Evolutionary conservation across 805 yeast species (phyloP).

Genomic region (Yamadazyma insecticola): DNA sequence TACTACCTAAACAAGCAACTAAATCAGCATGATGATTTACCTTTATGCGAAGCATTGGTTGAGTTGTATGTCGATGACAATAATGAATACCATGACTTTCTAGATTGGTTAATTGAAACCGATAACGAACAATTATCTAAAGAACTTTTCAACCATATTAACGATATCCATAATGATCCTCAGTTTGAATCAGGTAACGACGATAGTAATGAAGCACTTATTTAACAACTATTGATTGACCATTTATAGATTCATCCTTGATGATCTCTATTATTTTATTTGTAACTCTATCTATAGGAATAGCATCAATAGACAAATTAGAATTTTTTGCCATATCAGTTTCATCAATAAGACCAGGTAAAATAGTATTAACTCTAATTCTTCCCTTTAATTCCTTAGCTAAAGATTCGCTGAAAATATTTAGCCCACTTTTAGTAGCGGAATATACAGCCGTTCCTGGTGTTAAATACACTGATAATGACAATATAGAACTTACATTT

Average conservation of each 20-base stretch:
- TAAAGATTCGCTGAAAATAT: conserved; percentile 55
- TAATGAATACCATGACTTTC: too few species aligned
- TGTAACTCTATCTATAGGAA: conserved; percentile 25
- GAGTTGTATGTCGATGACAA: too few species aligned
- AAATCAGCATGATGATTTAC: too few species aligned
- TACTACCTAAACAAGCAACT: too few species aligned
- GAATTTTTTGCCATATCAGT: conserved; percentile 59
- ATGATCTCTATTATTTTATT: conserved; percentile 18
- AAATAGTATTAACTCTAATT: conserved; percentile 58
- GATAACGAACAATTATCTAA: too few species aligned
- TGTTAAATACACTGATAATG: conserved; percentile 26
- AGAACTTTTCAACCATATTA: too few species aligned
- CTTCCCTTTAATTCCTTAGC: conserved; percentile 56
- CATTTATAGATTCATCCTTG: conserved; percentile 21
- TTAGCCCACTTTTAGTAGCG: conserved; percentile 67
- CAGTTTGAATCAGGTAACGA: too few species aligned
- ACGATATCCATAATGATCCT: too few species aligned
- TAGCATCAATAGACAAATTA: conserved; percentile 15
- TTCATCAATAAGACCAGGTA: conserved; percentile 63
- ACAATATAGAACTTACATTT: conserved; percentile 65
- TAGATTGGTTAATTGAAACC: too few species aligned
- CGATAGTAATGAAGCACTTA: too few species aligned
- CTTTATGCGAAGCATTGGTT: too few species aligned
- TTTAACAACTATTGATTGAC: conserved; percentile 15
- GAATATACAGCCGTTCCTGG: conserved; percentile 65